Percentiles rank a stretch among this genome's conserved stretches.
Conservation (phyloP, 106 monocot genomes). For the Platanthera zijinensis region DNA sequence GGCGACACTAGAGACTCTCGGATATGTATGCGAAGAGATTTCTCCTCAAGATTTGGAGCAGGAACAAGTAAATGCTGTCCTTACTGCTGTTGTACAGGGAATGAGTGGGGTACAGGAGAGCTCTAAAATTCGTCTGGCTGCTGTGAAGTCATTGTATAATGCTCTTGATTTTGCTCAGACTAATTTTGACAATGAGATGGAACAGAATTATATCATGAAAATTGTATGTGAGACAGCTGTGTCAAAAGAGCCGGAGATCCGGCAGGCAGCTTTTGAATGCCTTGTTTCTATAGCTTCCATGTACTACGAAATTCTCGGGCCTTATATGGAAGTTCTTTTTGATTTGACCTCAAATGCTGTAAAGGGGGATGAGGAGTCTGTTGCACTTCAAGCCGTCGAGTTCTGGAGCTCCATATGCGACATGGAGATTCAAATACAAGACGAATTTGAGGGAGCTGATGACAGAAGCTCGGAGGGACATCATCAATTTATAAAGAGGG, state of each 20-base stretch:
- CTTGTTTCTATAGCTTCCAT: conserved; percentile 24
- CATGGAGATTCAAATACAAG: conserved; percentile 25
- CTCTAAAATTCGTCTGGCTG: conserved; percentile 22
- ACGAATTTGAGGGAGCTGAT: conserved; percentile 7
- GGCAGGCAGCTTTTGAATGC: conserved; percentile 26
- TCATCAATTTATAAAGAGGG: conserved; percentile 16
- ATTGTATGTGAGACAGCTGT: conserved; percentile 21
- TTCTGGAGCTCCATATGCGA: conserved; percentile 32
- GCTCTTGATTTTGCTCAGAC: conserved; percentile 24
- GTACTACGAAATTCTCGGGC: conserved; percentile 18
- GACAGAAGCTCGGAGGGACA: conserved; percentile 2
- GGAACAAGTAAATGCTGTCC: conserved; percentile 22
- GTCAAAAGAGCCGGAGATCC: conserved; percentile 13
- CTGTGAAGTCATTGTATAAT: conserved; percentile 18
- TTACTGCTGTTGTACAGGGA: conserved; percentile 24
- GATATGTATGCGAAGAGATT: conserved; percentile 25
- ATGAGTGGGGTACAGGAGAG: conserved; percentile 11
- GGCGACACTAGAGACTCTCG: conserved; percentile 20
- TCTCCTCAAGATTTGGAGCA: conserved; percentile 25
- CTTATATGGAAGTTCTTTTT: conserved; percentile 21
- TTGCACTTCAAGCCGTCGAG: conserved; percentile 26
- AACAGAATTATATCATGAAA: conserved; percentile 24
- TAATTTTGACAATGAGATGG: conserved; percentile 25
- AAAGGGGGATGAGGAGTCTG: conserved; percentile 20
- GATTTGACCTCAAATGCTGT: conserved; percentile 22